phyloP scores from a whole-genome alignment of 805 yeast species.

The Ogataea allantospora region DNA sequence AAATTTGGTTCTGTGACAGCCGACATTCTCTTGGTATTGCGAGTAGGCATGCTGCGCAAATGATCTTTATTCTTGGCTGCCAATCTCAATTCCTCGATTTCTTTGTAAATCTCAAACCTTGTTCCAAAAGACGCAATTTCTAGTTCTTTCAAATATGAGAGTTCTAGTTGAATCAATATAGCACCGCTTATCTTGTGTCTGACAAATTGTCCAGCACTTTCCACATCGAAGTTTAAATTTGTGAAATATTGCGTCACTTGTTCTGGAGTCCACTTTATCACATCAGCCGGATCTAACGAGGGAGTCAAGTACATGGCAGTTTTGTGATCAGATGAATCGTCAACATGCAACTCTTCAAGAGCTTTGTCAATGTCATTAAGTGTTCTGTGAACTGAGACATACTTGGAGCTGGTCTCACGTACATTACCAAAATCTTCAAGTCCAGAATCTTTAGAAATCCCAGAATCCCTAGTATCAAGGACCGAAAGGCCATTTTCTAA shows the following conservation, averaged over 20 bases:
- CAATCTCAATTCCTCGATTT: conserved; percentile 66
- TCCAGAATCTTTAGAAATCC: neutral
- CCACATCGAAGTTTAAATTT: conserved; percentile 67
- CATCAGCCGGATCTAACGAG: conserved; percentile 46
- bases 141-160: conserved; percentile 83
- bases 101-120: conserved; percentile 86
- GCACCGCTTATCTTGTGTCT: conserved; percentile 88
- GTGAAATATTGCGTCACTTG: conserved; percentile 81
- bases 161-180: conserved; percentile 80
- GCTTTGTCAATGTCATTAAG: conserved; percentile 75
- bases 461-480: neutral
- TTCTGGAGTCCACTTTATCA: conserved; percentile 73
- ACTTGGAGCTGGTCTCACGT: conserved; percentile 10
- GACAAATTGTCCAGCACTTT: conserved; percentile 75
- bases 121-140: conserved; percentile 94
- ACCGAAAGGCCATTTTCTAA: neutral
- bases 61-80: conserved; percentile 22
- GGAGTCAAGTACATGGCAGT: neutral
- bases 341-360: conserved; percentile 53
- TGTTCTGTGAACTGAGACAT: conserved; percentile 48
- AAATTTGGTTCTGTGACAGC: too few relatives aligned
- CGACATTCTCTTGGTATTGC: neutral
- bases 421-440: neutral
- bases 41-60: neutral
- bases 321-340: neutral